Conservation (phyloP, 371 early-diverging fungal species). For the Capniomyces stellatus region DNA sequence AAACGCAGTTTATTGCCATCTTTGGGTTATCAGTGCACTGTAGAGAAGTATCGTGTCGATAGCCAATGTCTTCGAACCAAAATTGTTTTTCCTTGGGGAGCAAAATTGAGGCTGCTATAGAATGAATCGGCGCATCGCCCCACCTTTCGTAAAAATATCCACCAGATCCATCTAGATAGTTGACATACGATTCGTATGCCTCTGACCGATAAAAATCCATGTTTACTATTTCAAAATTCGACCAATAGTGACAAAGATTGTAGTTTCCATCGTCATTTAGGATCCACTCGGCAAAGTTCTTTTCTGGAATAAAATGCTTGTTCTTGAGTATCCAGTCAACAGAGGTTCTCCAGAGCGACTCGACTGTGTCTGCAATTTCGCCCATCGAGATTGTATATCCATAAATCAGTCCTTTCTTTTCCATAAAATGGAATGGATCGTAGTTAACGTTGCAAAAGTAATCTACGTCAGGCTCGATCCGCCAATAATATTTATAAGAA, state of each 20-base stretch:
- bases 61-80: conserved; percentile 83
- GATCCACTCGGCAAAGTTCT: conserved; percentile 30
- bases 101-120: conserved; percentile 69
- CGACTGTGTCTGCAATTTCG: conserved; percentile 66
- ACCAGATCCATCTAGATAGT: conserved; percentile 54
- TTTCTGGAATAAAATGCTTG: conserved; percentile 26
- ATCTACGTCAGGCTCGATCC: conserved; percentile 81
- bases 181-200: conserved; percentile 57
- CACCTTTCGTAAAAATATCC: conserved; percentile 92
- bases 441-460: conserved; percentile 72
- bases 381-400: conserved; percentile 62
- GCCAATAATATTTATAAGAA: conserved; percentile 84
- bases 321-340: conserved; percentile 30
- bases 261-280: conserved; percentile 34
- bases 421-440: conserved; percentile 77
- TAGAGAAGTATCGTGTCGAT: conserved; percentile 40
- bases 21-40: conserved; percentile 32
- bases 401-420: conserved; percentile 57
- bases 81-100: conserved; percentile 59
- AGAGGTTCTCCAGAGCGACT: conserved; percentile 53
- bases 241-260: conserved; percentile 85
- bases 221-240: conserved; percentile 86
- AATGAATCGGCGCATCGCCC: conserved; percentile 95
- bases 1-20: not conserved
- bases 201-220: conserved; percentile 56